These are phyloP conservation scores for Populus nigra DNA, from an alignment of 345 rosid genomes.

Conservation along the genomic window DNA sequence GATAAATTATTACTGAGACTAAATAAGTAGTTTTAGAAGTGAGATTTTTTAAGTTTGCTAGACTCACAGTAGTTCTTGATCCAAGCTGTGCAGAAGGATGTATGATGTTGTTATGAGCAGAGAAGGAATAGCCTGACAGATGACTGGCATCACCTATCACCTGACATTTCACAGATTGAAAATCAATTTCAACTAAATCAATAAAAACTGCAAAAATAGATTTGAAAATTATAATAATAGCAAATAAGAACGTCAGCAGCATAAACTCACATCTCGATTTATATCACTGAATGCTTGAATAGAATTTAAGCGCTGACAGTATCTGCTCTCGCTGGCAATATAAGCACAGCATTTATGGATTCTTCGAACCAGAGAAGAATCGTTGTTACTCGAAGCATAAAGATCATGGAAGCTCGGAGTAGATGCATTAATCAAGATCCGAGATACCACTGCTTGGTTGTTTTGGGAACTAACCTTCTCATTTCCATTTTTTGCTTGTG, in stretches of 20 bases:
- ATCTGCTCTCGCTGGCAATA: constrained; percentile 69
- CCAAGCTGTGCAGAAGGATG: constrained; percentile 84
- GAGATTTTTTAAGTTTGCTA: background rate
- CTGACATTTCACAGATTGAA: constrained; percentile 35
- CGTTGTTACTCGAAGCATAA: constrained; percentile 38
- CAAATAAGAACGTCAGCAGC: background rate
- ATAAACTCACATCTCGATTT: constrained; percentile 78
- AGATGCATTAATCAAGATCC: constrained; percentile 70
- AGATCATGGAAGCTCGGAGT: constrained; percentile 67
- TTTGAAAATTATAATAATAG: background rate
- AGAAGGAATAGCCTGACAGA: constrained; percentile 77
- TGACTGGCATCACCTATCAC: constrained; percentile 84
- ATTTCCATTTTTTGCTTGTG: constrained; percentile 61
- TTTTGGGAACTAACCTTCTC: constrained; percentile 51
- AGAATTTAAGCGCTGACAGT: constrained; percentile 75
- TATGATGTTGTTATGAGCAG: constrained; percentile 72
- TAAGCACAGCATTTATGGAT: constrained; percentile 90
- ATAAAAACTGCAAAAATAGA: constrained; percentile 1
- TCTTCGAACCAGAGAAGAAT: constrained; percentile 43
- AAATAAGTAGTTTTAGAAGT: background rate
- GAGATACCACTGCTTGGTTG: constrained; percentile 51
- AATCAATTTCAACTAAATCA: constrained; percentile 8
- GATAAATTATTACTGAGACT: background rate
- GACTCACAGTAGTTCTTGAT: constrained; percentile 79
- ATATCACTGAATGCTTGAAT: constrained; percentile 90